Base-by-base conservation (phyloP, 2,329 filamentous ascomycete species). In the Polytolypa hystricis region DNA sequence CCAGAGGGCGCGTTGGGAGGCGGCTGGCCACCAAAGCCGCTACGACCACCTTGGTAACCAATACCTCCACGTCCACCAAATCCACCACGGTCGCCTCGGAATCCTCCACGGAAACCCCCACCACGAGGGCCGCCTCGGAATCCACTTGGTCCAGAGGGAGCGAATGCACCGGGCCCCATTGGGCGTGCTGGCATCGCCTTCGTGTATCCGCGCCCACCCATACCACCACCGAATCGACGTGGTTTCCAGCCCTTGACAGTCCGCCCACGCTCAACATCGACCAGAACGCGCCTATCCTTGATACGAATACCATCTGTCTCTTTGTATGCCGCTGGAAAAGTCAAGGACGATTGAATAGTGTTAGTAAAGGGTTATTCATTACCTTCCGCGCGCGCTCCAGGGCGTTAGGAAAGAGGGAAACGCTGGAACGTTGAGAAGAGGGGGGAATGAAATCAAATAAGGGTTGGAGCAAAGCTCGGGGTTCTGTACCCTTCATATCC, bases 211-310 rank as follows among this genome's bases (percentile, higher is more conserved):
- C 91, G 79, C 30, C 89, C 89, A 44, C 91, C 91, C 2, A 95
- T 74, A 31, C 91, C 91, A 47, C 91, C 91, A 40, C 89, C 91
- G 35, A 93, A 81, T 45, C 91, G 81, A 48, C 84, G 80, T 43
- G 91, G 91, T 54, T 84, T 82, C 91, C 91, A 98, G 33, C 82
- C 85, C 54, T 84, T 83, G 27, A 95, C 85, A 20, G 91, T 96
- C 49, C 91, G 81, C 48, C 91, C 91, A 54, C 91, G 80, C 65
- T 98, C 91, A 42, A 96, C 89, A 57, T 98, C 91, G 53, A 96
- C 86, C 56, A 94, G 77, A 53, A 96, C 84, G 51, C 81, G 79
- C 54, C 89, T 79, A 56, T 93, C 87, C 58, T 86, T 93, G 65
- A 98, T 94, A 49, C 81, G 79, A 54, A 94, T 82, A 47, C 84